Base-by-base conservation (phyloP, 257 asterid genomes). In the Haberlea rhodopensis region DNA sequence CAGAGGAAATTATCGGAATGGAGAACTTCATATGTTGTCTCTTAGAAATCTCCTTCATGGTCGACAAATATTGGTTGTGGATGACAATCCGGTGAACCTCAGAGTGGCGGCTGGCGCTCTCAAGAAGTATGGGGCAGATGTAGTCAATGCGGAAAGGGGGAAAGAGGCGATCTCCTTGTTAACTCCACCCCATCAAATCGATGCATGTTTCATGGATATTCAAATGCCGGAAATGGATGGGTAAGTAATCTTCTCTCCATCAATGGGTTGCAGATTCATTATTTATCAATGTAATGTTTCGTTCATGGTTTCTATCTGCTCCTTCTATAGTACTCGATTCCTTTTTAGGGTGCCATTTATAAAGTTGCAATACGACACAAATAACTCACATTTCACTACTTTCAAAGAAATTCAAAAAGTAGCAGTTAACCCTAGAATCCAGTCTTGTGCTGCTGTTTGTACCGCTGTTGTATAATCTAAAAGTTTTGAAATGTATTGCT, bases 141-240 rank as follows among this genome's bases (percentile, higher is more conserved):
- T 92, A 68, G 94, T 81, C 9, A 74, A 84, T 67, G 88, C 85
- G 20, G 97, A 87, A 49, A 75, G 90, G 48, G 99, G 99, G 57
- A 76, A 56, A 71, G 77, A 87, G 6, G 94, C 99, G 1, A 80
- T 92, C 69, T 37, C 76, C 0, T 65, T 79, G 67, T 70, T 92
- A 45, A 82, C 82, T 22, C 99, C 99, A 3, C 97, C 96, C 18
- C 99, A 92, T 75, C 72, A 57, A 11, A 85, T 92, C 10, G 96
- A 92, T 78, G 99, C 99, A n/a, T 92, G 99, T 66, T 92, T 92
- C 82, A 92, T 92, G 99, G 99, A 92, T 66, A 92, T 92, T 67
- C 99, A 92, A 77, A 92, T 92, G 99, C 99, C 99, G 0, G 95
- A 84, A 78, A 89, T 89, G 94, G 96, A 92, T 28, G 99, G 99